These are phyloP conservation scores for Trichophyton benhamiae DNA, from an alignment of 2,329 filamentous ascomycete genomes.

Conservation along the genomic window DNA sequence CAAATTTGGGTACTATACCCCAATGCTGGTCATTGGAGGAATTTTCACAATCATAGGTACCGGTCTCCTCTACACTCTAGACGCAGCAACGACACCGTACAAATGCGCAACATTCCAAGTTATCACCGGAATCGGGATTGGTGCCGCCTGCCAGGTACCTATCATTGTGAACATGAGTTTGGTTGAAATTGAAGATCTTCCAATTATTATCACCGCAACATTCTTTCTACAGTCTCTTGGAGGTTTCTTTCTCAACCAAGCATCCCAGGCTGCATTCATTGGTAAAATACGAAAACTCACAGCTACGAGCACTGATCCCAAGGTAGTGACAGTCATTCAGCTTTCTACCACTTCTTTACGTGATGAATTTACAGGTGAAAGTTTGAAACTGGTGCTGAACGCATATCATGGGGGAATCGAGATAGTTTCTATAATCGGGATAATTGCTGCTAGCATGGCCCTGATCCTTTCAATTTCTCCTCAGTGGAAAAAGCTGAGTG, in stretches of 20 bases:
- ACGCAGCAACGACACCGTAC: background rate
- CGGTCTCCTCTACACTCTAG: background rate
- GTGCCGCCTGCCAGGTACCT: background rate
- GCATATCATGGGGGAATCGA: background rate
- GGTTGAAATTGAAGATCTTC: background rate
- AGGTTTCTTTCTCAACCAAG: background rate
- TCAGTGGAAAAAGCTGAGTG: background rate
- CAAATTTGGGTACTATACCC: background rate
- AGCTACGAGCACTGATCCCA: background rate
- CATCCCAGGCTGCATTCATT: background rate
- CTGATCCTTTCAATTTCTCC: background rate
- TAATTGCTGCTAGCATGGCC: background rate
- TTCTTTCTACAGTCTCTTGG: background rate
- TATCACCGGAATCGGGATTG: background rate
- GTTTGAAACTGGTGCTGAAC: background rate
- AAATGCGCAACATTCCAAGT: background rate
- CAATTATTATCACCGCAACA: background rate
- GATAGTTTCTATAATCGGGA: background rate
- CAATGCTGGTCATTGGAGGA: background rate
- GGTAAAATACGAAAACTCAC: background rate
- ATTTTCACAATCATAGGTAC: background rate
- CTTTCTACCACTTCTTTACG: background rate
- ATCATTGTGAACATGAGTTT: background rate
- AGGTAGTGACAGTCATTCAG: background rate
- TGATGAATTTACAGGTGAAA: background rate